These are phyloP conservation scores for Microbotryomycetes sp. DNA, from an alignment of 1,284 basidiomycete genomes.

Conservation along the genomic window DNA sequence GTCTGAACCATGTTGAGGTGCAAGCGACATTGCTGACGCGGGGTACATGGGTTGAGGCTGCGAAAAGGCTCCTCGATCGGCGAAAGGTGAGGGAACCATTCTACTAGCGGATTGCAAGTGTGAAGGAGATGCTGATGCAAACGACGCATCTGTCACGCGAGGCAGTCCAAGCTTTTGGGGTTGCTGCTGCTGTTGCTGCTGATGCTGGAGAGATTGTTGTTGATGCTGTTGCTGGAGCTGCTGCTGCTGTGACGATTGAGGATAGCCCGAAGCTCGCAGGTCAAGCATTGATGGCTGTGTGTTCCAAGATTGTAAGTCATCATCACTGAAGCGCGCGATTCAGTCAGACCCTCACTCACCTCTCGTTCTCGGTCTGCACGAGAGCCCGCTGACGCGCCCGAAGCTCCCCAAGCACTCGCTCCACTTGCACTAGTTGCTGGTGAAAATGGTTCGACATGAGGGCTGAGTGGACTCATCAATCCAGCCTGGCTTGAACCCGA, in stretches of 20 bases:
- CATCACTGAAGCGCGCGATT: neutral
- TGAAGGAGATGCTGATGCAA: neutral
- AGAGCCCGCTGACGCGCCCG: neutral
- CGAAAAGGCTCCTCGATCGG: neutral
- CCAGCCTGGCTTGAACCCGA: neutral
- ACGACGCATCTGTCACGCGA: neutral
- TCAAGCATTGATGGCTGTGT: neutral
- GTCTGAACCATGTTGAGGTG: neutral
- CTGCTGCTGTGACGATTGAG: neutral
- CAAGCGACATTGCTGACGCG: neutral
- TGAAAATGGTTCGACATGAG: constrained; percentile 35
- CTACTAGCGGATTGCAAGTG: neutral
- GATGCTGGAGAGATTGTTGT: no score
- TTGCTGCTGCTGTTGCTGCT: neutral
- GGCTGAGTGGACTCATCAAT: constrained; percentile 28
- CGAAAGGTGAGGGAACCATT: neutral
- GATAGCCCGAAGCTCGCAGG: neutral
- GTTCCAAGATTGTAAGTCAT: neutral
- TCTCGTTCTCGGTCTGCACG: neutral
- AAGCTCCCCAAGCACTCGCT: neutral
- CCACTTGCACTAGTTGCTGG: constrained; percentile 11
- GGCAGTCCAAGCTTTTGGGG: no score
- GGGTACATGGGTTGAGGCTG: neutral
- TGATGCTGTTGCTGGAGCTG: neutral
- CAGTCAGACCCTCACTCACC: neutral